phyloP scores from a whole-genome alignment of 2,329 filamentous ascomycete genomes.

The Ilyonectria robusta region DNA sequence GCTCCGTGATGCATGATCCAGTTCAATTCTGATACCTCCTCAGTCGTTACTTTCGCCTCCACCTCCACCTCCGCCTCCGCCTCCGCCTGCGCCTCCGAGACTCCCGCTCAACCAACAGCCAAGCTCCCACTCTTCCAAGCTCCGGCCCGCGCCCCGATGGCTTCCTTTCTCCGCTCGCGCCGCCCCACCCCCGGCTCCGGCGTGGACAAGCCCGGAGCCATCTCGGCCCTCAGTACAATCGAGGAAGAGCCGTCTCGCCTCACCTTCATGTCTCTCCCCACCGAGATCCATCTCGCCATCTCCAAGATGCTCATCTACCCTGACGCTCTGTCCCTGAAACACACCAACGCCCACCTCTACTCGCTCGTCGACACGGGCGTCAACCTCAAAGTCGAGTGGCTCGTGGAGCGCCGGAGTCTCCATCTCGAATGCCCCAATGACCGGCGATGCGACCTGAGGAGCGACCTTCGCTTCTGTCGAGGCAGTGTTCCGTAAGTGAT shows the following conservation, averaged over 20 bases:
- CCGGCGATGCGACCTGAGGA: slow-evolving; percentile 69
- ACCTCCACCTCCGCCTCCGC: neutral
- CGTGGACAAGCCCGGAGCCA: slow-evolving; percentile 19
- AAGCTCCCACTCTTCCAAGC: neutral
- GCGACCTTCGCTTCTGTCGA: slow-evolving; percentile 72
- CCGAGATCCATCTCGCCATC: slow-evolving; percentile 78
- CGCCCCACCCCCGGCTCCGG: slow-evolving; percentile 43
- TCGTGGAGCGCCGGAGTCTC: slow-evolving; percentile 73
- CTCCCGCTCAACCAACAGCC: neutral
- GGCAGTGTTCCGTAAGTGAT: slow-evolving; percentile 70
- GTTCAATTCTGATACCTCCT: slow-evolving; percentile 5
- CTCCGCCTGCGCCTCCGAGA: neutral
- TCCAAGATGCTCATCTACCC: slow-evolving; percentile 75
- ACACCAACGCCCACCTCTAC: slow-evolving; percentile 75
- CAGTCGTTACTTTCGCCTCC: neutral
- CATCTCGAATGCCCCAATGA: slow-evolving; percentile 77
- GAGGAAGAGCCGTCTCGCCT: slow-evolving; percentile 6
- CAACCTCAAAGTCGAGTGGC: slow-evolving; percentile 77
- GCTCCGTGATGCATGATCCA: neutral
- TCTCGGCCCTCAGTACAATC: neutral
- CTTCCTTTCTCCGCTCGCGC: slow-evolving; percentile 39
- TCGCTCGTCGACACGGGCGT: slow-evolving; percentile 75
- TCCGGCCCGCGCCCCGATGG: slow-evolving; percentile 32
- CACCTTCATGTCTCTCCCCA: slow-evolving; percentile 67
- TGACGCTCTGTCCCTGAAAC: slow-evolving; percentile 79